Evolutionary conservation across 2,329 filamentous ascomycete genomes (phyloP).

Genomic region (Ceratocystis eucalypticola): DNA sequence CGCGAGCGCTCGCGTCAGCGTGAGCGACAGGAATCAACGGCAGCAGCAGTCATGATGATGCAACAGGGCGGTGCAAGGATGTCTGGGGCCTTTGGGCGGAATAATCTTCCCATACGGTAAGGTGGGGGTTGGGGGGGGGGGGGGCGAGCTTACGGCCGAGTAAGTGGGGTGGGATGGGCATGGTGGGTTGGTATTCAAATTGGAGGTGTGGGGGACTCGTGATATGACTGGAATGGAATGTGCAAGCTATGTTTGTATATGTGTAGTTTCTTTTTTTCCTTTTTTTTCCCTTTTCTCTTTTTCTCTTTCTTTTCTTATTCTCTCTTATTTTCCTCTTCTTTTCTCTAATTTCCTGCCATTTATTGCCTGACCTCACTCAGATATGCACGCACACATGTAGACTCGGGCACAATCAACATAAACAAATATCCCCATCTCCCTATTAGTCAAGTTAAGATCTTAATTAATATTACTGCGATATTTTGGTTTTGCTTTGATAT

Average conservation of each 20-base stretch:
- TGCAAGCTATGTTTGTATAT: background rate
- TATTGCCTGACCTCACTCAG: background rate
- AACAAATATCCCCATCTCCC: no score
- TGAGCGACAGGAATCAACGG: conserved; percentile 77
- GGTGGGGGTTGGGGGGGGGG: background rate
- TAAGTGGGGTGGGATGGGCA: background rate
- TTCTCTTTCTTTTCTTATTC: background rate
- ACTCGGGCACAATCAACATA: background rate
- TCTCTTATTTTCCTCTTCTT: background rate
- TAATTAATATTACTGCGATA: background rate
- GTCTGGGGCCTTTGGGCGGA: conserved; percentile 32
- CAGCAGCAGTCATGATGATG: conserved; percentile 88
- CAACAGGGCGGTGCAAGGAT: conserved; percentile 54
- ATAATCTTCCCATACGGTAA: conserved; percentile 26
- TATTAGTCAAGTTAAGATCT: no score
- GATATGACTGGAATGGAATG: background rate
- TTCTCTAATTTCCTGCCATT: background rate
- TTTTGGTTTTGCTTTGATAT: background rate
- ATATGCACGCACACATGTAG: background rate
- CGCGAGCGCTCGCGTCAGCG: conserved; percentile 86
- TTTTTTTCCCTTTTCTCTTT: background rate
- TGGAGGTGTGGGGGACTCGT: background rate
- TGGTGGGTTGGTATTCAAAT: background rate
- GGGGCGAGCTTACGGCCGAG: background rate
- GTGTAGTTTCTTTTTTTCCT: background rate